Conservation (phyloP, 169 alveolate species). For the Theileria equi region DNA sequence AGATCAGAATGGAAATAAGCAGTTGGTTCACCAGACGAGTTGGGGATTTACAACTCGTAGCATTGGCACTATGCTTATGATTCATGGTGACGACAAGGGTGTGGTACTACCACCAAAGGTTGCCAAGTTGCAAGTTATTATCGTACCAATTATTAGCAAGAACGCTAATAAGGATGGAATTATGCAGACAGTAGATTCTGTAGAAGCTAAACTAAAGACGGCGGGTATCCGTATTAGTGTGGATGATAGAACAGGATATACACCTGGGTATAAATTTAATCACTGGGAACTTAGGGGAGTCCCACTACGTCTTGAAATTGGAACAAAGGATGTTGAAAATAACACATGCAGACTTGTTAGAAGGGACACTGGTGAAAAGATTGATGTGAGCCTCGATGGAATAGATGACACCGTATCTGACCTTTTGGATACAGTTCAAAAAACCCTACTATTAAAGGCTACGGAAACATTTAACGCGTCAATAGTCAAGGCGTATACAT, state of each 20-base stretch:
- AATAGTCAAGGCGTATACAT: conserved; percentile 59
- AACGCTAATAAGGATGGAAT: conserved; percentile 64
- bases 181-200: conserved; percentile 68
- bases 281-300: conserved; percentile 99
- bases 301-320: conserved; percentile 97
- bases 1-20: conserved; percentile 88
- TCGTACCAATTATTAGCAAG: conserved; percentile 91
- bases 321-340: conserved; percentile 93
- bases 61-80: conserved; percentile 93
- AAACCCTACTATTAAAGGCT: conserved; percentile 66
- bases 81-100: conserved; percentile 98
- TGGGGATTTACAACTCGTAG: conserved; percentile 99
- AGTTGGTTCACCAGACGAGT: conserved; percentile 93
- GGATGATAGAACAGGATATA: conserved; percentile 92
- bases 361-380: conserved; percentile 85
- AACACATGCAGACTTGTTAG: conserved; percentile 85
- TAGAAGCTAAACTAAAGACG: background rate
- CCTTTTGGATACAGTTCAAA: conserved; percentile 69
- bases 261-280: conserved; percentile 99
- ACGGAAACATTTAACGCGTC: conserved; percentile 64
- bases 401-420: conserved; percentile 60
- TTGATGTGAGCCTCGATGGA: conserved; percentile 64
- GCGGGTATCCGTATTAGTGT: conserved; percentile 51
- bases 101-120: conserved; percentile 97
- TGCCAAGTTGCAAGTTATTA: conserved; percentile 93